A percentile compares a stretch with the other conserved stretches of the same genome.
Conservation (phyloP, 805 yeast genomes). For the Candida boleticola region DNA sequence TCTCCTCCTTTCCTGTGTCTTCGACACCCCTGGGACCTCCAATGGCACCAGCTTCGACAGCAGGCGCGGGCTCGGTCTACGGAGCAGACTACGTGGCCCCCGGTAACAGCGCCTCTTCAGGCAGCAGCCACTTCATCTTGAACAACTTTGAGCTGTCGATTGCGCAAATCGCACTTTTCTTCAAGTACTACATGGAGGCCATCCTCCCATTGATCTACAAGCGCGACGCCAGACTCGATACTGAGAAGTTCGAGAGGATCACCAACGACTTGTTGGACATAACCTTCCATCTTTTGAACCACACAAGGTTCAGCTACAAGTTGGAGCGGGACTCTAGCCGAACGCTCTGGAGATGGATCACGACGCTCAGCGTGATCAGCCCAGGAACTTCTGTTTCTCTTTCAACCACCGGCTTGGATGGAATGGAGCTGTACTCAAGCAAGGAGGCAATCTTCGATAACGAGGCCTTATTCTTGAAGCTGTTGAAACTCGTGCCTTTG, state of each 20-base stretch:
- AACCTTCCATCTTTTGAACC: constrained; percentile 18
- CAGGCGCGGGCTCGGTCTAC: background rate
- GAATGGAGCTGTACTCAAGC: background rate
- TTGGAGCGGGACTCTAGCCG: background rate
- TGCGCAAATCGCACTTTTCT: constrained; percentile 16
- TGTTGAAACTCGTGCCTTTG: constrained; percentile 25
- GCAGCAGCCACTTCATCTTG: background rate
- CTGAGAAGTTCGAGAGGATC: constrained; percentile 11
- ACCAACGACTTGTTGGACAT: constrained; percentile 21
- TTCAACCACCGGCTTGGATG: background rate
- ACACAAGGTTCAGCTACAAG: constrained; percentile 7
- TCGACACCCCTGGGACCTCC: too few species aligned
- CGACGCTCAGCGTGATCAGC: constrained; percentile 8
- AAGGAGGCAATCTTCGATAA: constrained; percentile 2
- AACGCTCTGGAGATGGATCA: constrained; percentile 19
- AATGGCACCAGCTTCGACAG: background rate
- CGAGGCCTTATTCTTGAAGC: constrained; percentile 13
- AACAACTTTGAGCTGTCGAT: constrained; percentile 14
- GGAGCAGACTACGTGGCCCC: background rate
- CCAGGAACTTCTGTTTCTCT: background rate
- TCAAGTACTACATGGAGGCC: constrained; percentile 14
- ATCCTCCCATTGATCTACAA: constrained; percentile 7
- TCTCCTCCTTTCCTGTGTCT: too few species aligned
- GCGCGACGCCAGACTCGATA: background rate
- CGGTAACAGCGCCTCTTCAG: background rate